phyloP scores from a whole-genome alignment of 2,329 filamentous ascomycete genomes.

The Chrysoporthe puriensis region DNA sequence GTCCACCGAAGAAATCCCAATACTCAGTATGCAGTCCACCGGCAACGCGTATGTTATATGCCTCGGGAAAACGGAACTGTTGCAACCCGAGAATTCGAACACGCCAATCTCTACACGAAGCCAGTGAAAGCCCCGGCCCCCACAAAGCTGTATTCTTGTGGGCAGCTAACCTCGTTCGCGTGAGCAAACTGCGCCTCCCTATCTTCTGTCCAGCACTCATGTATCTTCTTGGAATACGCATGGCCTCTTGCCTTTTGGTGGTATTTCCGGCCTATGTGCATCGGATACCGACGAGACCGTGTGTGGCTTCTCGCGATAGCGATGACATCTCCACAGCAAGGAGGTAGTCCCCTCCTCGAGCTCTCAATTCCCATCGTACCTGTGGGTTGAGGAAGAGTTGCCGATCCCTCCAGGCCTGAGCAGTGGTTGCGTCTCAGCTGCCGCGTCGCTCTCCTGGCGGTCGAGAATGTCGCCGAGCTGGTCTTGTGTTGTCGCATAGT shows the following conservation, averaged over 20 bases:
- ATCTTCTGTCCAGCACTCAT: background rate
- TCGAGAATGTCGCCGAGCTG: constrained; percentile 55
- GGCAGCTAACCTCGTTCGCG: background rate
- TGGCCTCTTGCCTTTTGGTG: background rate
- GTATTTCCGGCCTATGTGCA: background rate
- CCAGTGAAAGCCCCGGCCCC: background rate
- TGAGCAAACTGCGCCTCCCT: background rate
- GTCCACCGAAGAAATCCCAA: background rate
- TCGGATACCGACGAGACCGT: too few relatives aligned
- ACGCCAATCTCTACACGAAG: background rate
- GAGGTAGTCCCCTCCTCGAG: background rate
- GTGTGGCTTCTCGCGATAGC: background rate
- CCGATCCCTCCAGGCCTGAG: constrained; percentile 55
- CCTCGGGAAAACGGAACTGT: background rate
- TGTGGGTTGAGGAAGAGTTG: constrained; percentile 33
- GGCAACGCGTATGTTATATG: background rate
- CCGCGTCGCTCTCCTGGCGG: constrained; percentile 55
- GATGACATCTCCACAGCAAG: background rate
- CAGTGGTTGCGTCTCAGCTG: constrained; percentile 54
- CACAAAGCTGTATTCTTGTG: background rate
- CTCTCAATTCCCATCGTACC: constrained; percentile 16
- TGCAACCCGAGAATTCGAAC: background rate
- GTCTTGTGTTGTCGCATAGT: constrained; percentile 55
- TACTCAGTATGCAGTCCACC: background rate
- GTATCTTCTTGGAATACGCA: background rate